Evolutionary conservation across 805 yeast species (phyloP), one percentile per base, ranked within the genome.

Genomic region (Barnettozyma wickerhamii): DNA sequence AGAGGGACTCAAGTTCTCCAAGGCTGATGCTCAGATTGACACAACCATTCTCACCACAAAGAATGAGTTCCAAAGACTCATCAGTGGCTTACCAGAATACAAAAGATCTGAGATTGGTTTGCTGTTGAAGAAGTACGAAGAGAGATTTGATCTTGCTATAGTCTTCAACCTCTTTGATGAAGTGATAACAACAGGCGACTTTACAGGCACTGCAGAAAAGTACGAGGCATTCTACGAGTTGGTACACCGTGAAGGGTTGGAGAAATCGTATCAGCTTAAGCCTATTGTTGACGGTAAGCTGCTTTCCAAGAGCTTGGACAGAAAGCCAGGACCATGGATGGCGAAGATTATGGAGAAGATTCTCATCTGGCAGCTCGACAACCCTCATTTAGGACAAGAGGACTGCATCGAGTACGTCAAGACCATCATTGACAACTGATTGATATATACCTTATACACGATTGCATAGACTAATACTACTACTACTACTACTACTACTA

Each of bases 261-360:
- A 48, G 7, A 45, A 46, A 2, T 79, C 73, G 0, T 69, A 76
- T 53, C 56, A 52, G 0, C 45, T 83, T 42, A 84, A 77, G 53
- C 85, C 91, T 2, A 48, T 86, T 6, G 60, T 90, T 10, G 88
- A 86, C 59, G 95, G 99, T 13, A 87, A 84, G 50, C 74, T 75
- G 33, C 60, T 91, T 33, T 64, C 74, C 38, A 62, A 66, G 32
- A 60, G 67, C 17, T 60, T 84, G 21, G 63, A 69, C 18, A 65
- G 68, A 41, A 84, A 82, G 54, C 86, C 91, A 0, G 99, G 99
- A 0, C 89, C 90, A 6, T 89, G 97, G 96, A 69, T 91, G 73
- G 69, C 76, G 7, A 62, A 61, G 7, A 62, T 80, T 7, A 72
- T 77, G 43, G 76, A 77, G 6, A 60, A 71, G 33, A 69, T 85